A percentile compares a stretch with the other conserved stretches of the same genome.
Conservation (phyloP, 1,284 basidiomycete species). For the Schizophyllum amplum region DNA sequence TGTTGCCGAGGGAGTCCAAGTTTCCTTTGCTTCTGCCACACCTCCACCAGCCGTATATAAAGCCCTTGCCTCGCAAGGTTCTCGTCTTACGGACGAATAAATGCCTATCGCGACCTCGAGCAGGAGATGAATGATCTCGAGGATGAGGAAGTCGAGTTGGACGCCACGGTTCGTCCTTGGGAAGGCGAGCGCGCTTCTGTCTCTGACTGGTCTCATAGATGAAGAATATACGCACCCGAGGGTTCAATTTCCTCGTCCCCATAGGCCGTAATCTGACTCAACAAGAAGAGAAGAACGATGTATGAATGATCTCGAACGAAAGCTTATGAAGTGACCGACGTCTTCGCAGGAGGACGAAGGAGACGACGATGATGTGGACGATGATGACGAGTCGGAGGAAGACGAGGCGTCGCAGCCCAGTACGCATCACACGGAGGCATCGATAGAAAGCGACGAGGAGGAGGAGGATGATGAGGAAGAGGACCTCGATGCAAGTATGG, state of each 20-base stretch:
- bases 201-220: conserved; percentile 41
- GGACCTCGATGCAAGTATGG: conserved; percentile 66
- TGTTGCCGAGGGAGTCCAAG: conserved; percentile 50
- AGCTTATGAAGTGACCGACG: conserved; percentile 1
- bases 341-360: conserved; percentile 32
- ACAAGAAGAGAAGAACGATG: conserved; percentile 78
- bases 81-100: conserved; percentile 46
- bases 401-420: neutral
- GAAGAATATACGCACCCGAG: conserved; percentile 51
- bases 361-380: conserved; percentile 24
- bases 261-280: conserved; percentile 65
- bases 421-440: neutral
- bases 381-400: conserved; percentile 23
- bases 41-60: conserved; percentile 23
- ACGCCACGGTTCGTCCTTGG: conserved; percentile 47
- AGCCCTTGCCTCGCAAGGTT: conserved; percentile 43
- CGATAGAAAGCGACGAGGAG: conserved; percentile 14
- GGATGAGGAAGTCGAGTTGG: conserved; percentile 75
- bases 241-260: conserved; percentile 61
- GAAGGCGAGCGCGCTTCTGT: neutral
- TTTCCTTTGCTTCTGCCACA: conserved; percentile 63
- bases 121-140: conserved; percentile 80
- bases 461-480: conserved; percentile 37
- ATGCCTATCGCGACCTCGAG: conserved; percentile 58
- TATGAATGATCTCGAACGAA: conserved; percentile 24